Evolutionary conservation across 2,329 filamentous ascomycete species (phyloP).

Genomic region (Aureobasidium uvarum): DNA sequence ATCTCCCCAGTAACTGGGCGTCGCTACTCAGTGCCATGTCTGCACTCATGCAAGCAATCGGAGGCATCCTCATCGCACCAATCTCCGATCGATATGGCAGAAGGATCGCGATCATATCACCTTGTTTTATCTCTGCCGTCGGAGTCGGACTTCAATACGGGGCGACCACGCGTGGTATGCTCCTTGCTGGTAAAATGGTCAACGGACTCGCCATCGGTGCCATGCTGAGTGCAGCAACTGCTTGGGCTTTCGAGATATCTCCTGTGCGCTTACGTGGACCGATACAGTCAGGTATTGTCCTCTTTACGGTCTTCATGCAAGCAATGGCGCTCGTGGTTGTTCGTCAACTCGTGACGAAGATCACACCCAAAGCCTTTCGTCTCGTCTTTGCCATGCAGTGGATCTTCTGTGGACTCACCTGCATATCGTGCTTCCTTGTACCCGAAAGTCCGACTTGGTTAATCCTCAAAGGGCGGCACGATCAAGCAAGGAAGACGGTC

Average conservation of each 20-base stretch:
- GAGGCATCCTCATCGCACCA: neutral
- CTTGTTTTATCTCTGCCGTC: neutral
- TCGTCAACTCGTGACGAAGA: neutral
- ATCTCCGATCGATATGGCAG: neutral
- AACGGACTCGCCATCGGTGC: neutral
- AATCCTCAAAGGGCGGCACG: neutral
- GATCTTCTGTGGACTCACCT: neutral
- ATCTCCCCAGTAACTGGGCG: slow-evolving; percentile 2
- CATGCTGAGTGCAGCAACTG: neutral
- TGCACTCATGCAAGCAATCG: neutral
- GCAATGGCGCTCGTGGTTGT: neutral
- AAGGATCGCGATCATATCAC: neutral
- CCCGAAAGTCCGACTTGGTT: neutral
- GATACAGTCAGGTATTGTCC: neutral
- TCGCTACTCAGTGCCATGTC: neutral
- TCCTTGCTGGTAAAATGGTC: neutral
- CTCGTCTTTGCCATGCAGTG: neutral
- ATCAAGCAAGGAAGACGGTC: neutral
- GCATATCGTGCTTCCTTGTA: neutral
- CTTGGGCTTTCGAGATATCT: neutral
- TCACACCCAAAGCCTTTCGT: neutral
- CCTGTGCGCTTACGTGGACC: neutral
- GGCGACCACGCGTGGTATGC: neutral
- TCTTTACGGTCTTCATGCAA: neutral
- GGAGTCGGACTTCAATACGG: neutral